Conservation (phyloP, 352 stramenopile genomes). For the Globisporangium cylindrosporum region DNA sequence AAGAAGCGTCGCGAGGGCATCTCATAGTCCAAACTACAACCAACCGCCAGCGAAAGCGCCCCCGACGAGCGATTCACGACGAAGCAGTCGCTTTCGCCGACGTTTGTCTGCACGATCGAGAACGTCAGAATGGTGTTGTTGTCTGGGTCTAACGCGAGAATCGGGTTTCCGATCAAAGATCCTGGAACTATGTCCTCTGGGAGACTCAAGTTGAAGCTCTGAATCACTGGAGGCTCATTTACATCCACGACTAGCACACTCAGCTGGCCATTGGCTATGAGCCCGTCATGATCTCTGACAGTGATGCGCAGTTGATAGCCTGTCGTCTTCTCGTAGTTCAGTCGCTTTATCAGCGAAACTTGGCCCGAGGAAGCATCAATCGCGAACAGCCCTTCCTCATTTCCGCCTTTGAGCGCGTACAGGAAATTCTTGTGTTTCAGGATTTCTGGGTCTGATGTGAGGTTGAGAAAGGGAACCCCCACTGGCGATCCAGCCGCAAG, state of each 20-base stretch:
- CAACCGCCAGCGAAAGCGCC: background rate
- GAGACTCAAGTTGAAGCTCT: constrained; percentile 8
- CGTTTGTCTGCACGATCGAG: constrained; percentile 8
- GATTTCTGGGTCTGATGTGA: constrained; percentile 7
- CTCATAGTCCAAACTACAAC: constrained; percentile 28
- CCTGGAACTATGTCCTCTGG: constrained; percentile 1
- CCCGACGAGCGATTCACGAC: constrained; percentile 5
- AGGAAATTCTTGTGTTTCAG: background rate
- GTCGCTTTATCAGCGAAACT: background rate
- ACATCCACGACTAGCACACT: background rate
- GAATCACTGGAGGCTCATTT: constrained; percentile 8
- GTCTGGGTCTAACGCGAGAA: constrained; percentile 10
- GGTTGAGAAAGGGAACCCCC: background rate
- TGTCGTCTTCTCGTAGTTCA: constrained; percentile 9
- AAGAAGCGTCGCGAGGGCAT: constrained; percentile 15
- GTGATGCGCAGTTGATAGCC: background rate
- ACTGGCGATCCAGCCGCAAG: background rate
- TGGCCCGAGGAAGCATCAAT: constrained; percentile 8
- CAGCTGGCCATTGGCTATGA: background rate
- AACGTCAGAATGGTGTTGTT: background rate
- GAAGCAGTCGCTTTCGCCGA: constrained; percentile 9
- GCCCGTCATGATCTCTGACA: constrained; percentile 10
- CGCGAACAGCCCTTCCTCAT: background rate
- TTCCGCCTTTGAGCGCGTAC: constrained; percentile 1
- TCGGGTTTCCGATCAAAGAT: background rate